Evolutionary conservation across 2,329 filamentous ascomycete genomes (phyloP).

Genomic region (Pseudomassariella vexata): DNA sequence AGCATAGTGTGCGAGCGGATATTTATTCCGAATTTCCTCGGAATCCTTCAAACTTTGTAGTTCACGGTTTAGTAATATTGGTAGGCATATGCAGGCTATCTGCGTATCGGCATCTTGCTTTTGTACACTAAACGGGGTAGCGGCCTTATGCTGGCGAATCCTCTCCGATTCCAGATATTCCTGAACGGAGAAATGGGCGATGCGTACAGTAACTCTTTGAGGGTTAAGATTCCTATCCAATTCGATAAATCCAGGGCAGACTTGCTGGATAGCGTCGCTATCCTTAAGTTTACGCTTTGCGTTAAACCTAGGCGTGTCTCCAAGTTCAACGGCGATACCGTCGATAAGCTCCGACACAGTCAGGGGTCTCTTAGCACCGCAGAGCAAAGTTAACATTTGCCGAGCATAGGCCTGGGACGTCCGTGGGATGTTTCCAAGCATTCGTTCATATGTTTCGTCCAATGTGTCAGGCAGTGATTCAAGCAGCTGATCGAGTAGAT

Average conservation of each 20-base stretch:
- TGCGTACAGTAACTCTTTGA: neutral
- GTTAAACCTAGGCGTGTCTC: neutral
- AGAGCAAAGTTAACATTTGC: slow-evolving; percentile 1
- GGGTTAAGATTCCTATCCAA: neutral
- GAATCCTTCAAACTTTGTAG: neutral
- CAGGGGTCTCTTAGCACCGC: slow-evolving; percentile 3
- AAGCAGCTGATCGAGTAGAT: slow-evolving; percentile 21
- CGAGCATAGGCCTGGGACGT: neutral
- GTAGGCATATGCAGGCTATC: slow-evolving; percentile 1
- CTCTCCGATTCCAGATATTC: slow-evolving; percentile 4
- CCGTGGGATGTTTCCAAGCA: slow-evolving; percentile 14
- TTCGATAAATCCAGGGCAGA: slow-evolving; percentile 3
- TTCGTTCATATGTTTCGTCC: slow-evolving; percentile 28
- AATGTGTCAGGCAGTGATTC: slow-evolving; percentile 23
- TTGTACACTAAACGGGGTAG: neutral
- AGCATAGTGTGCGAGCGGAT: neutral
- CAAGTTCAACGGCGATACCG: slow-evolving; percentile 1
- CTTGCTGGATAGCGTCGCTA: neutral
- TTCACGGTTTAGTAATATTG: slow-evolving; percentile 1
- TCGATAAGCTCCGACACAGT: slow-evolving; percentile 1
- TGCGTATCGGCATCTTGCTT: neutral
- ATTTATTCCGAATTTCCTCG: neutral
- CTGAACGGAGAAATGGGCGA: slow-evolving; percentile 4
- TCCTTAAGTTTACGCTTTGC: neutral
- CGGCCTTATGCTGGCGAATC: neutral